phyloP scores from a whole-genome alignment of 257 asterid genomes.

The Mitragyna speciosa region DNA sequence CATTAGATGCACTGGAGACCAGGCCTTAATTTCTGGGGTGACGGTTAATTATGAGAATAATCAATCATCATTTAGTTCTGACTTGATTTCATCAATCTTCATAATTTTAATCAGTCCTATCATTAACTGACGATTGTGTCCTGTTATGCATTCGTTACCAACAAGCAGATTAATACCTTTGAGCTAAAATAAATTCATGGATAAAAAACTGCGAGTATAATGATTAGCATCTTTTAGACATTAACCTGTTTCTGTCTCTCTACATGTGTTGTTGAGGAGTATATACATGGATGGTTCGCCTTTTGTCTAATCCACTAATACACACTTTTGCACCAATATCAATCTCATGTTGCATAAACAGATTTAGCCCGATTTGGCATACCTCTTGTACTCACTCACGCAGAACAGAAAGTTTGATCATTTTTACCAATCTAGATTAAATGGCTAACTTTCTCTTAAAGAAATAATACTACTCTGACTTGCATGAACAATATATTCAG shows the following conservation, averaged over 20 bases:
- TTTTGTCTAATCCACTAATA: neutral
- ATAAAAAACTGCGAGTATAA: neutral
- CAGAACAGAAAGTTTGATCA: neutral
- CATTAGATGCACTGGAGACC: neutral
- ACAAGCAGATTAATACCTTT: neutral
- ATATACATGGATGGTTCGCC: neutral
- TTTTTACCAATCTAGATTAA: neutral
- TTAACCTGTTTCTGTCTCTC: neutral
- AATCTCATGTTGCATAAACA: neutral
- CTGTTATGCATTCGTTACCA: neutral
- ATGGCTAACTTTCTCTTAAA: neutral
- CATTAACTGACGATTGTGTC: neutral
- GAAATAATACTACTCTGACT: too few relatives aligned
- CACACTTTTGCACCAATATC: neutral
- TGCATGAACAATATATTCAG: neutral
- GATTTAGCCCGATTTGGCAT: neutral
- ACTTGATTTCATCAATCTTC: neutral
- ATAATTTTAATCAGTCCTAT: neutral
- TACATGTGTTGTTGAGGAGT: neutral
- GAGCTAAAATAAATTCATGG: neutral
- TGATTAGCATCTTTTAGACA: constrained; percentile 4
- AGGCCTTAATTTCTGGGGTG: constrained; percentile 10
- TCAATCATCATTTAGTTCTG: neutral
- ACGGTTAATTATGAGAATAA: constrained; percentile 11
- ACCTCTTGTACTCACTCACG: too few relatives aligned